Evolutionary conservation across 352 stramenopile species (phyloP), one percentile per base, ranked within the genome.

Genomic region (Pythium grandisporangium): DNA sequence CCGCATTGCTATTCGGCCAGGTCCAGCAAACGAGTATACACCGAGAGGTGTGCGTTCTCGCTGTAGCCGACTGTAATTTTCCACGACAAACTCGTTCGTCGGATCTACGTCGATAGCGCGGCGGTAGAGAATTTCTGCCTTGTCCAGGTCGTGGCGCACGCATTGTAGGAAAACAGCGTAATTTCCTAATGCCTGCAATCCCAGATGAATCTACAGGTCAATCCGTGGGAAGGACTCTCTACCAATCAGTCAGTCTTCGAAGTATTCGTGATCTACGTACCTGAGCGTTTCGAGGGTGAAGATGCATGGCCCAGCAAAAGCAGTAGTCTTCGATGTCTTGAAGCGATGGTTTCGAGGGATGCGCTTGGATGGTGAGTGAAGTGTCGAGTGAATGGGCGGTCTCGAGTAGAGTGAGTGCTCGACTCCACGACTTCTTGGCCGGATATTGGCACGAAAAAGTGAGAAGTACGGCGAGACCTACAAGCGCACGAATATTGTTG

Each of bases 161-260:
- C 60, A 78, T 42, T 91, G 70, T 22, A 67, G 36, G 30, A 71
- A 89, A 4, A 75, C 58, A 0, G 77, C 77, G 30, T 79, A 86
- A 23, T 75, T 81, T 4, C 61, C 70, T 17, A 91, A 48, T 19
- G 66, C 51, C 71, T 90, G n/a, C n/a, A n/a, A n/a, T n/a, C n/a
- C n/a, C n/a, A n/a, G n/a, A n/a, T n/a, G n/a, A n/a, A n/a, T n/a
- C n/a, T n/a, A n/a, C n/a, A n/a, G n/a, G n/a, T n/a, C n/a, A n/a
- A n/a, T n/a, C n/a, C n/a, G n/a, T n/a, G n/a, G n/a, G n/a, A n/a
- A n/a, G n/a, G n/a, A n/a, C n/a, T n/a, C n/a, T n/a, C n/a, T n/a
- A n/a, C n/a, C n/a, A n/a, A n/a, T n/a, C n/a, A n/a, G n/a, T n/a
- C n/a, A n/a, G n/a, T n/a, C n/a, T n/a, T n/a, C n/a, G n/a, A n/a